Conservation (phyloP, 306 rosid genomes). For the Arachis stenosperma region DNA sequence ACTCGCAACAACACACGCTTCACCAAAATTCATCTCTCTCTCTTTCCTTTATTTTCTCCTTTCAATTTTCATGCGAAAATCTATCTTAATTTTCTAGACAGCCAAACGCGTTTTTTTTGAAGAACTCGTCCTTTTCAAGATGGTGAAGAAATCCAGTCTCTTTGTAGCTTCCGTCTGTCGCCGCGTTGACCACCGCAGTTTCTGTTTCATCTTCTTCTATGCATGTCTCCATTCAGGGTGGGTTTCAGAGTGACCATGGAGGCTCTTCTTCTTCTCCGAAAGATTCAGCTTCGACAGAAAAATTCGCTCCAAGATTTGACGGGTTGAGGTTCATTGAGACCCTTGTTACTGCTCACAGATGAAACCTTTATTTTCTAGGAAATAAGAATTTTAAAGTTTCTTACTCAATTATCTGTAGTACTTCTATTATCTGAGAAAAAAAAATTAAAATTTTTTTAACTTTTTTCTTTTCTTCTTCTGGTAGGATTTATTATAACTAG, state of each 20-base stretch:
- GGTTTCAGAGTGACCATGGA: neutral
- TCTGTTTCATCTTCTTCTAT: conserved; percentile 44
- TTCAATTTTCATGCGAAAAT: too few species aligned
- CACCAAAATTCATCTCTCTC: too few species aligned
- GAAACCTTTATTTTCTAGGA: conserved; percentile 8
- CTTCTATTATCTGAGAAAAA: neutral
- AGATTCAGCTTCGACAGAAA: conserved; percentile 44
- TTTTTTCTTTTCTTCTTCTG: conserved; percentile 1
- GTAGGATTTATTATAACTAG: neutral
- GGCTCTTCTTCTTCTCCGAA: conserved; percentile 35
- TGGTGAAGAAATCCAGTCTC: conserved; percentile 49
- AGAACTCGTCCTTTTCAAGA: too few species aligned
- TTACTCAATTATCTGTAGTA: neutral
- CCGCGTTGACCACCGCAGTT: conserved; percentile 49
- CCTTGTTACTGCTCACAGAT: conserved; percentile 90
- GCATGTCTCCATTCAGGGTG: conserved; percentile 42
- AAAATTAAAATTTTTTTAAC: conserved; percentile 23
- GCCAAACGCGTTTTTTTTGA: neutral
- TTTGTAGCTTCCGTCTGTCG: conserved; percentile 50
- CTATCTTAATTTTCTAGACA: too few species aligned
- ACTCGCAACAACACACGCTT: too few species aligned
- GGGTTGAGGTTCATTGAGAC: conserved; percentile 93
- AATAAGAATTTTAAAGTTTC: neutral
- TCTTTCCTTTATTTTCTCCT: too few species aligned
- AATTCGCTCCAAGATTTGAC: conserved; percentile 87